These are phyloP conservation scores for Aspergillus tubingensis DNA, from an alignment of 2,329 filamentous ascomycete genomes.

Conservation along the genomic window DNA sequence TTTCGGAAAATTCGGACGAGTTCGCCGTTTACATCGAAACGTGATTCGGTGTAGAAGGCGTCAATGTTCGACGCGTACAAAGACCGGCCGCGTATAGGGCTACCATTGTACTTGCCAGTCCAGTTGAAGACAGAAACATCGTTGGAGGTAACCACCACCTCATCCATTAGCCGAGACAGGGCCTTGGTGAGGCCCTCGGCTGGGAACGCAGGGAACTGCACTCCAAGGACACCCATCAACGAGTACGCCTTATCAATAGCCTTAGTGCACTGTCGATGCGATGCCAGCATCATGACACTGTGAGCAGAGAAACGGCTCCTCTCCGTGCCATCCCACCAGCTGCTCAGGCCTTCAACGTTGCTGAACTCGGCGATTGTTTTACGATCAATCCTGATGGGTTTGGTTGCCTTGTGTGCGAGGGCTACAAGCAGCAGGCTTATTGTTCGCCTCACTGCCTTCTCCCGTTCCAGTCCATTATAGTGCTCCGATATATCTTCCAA, in stretches of 20 bases:
- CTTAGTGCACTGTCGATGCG: slow-evolving; percentile 16
- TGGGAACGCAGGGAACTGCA: slow-evolving; percentile 20
- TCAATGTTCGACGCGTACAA: slow-evolving; percentile 14
- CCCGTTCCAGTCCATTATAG: not conserved
- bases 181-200: slow-evolving; percentile 22
- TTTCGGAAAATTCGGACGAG: not conserved
- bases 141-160: slow-evolving; percentile 20
- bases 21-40: not conserved
- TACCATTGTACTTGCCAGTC: slow-evolving; percentile 14
- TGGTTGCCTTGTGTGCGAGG: not conserved
- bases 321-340: not conserved
- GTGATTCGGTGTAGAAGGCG: slow-evolving; percentile 5
- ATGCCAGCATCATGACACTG: slow-evolving; percentile 15
- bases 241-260: slow-evolving; percentile 22
- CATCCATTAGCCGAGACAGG: slow-evolving; percentile 17
- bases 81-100: slow-evolving; percentile 11
- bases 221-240: slow-evolving; percentile 23
- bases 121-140: slow-evolving; percentile 22
- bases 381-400: not conserved
- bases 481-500: not conserved
- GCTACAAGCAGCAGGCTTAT: not conserved
- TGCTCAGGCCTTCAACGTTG: not conserved
- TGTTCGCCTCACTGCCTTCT: not conserved
- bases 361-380: not conserved
- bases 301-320: slow-evolving; percentile 10